Percentiles rank a stretch among this genome's conserved stretches.
Conservation (phyloP, 371 early-diverging fungal genomes). For the Batkoa obscura region DNA sequence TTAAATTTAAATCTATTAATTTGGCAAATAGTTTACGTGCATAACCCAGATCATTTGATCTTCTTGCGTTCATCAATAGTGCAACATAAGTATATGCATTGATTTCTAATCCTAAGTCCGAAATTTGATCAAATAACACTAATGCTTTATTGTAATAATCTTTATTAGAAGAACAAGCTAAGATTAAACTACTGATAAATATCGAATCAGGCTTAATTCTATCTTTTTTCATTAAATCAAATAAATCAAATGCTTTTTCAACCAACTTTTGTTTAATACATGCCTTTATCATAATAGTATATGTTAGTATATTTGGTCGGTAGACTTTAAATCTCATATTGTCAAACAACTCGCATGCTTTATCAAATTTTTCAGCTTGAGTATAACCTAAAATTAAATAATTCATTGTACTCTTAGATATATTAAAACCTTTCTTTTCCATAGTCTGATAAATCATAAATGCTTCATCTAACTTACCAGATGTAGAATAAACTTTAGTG, state of each 20-base stretch:
- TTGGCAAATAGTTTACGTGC: not conserved
- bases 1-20: not conserved
- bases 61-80: not conserved
- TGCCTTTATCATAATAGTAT: slow-evolving; percentile 76
- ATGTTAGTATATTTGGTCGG: slow-evolving; percentile 55
- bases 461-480: slow-evolving; percentile 38
- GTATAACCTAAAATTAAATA: slow-evolving; percentile 64
- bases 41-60: not conserved
- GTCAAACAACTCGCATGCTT: slow-evolving; percentile 83
- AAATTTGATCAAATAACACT: not conserved
- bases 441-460: slow-evolving; percentile 50
- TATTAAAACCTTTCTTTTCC: slow-evolving; percentile 27
- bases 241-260: slow-evolving; percentile 63
- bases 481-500: slow-evolving; percentile 43
- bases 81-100: not conserved
- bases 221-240: slow-evolving; percentile 54
- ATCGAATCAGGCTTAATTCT: slow-evolving; percentile 52
- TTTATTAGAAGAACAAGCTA: slow-evolving; percentile 54
- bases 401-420: slow-evolving; percentile 15
- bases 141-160: not conserved
- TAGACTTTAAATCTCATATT: slow-evolving; percentile 63
- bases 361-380: slow-evolving; percentile 33
- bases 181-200: slow-evolving; percentile 67
- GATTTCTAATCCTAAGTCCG: not conserved
- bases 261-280: slow-evolving; percentile 58